Base-by-base conservation (phyloP, 2,329 filamentous ascomycete species). In the Tolypocladium amazonense region DNA sequence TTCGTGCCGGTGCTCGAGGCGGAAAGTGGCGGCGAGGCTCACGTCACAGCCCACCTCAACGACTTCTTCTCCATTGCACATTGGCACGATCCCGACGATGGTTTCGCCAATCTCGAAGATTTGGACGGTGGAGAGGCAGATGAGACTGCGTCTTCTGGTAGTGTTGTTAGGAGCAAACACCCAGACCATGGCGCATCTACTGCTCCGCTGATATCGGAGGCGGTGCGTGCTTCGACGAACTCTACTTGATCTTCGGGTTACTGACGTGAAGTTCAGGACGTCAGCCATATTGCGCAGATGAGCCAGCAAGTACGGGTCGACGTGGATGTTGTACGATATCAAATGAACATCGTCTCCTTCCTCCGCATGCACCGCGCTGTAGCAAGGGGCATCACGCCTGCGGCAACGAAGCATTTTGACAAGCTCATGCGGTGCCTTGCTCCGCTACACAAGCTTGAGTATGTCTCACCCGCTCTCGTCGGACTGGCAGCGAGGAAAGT, bases 21-120 rank as follows among this genome's bases (percentile, higher is more conserved):
- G 1, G 70, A 70, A 41, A 72, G 74, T 47, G 77, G 78, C 2
- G 78, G 81, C 43, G 68, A 75, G 52, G 76, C 79, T 4, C 76
- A 75, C 56, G 77, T 87, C 56, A 81, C 77, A 27, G 74, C 73
- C 38, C 81, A 90, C 65, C 70, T 88, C 72, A 95, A 92, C 67
- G 91, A 97, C 61, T 85, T 89, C 64, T 88, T 97, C 65, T 90
- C 92, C 70, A 86, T 97, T 60, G 93, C 90, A 0, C 92, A 97
- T 72, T 90, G 87, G 76, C 92, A 97, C 68, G 82, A 87, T 60
- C 79, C 81, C 0, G 79, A 82, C 1, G 85, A 93, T 69, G 90
- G 88, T 0, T 88, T 92, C 62, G 80, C 86, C 5, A 89, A 94
- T 63, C 72, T 93, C 0, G 89, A 95, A 61, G 87, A 90, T 41